These are phyloP conservation scores for Aspergillus diversus DNA, from an alignment of 495 filamentous ascomycete species.

Conservation along the genomic window DNA sequence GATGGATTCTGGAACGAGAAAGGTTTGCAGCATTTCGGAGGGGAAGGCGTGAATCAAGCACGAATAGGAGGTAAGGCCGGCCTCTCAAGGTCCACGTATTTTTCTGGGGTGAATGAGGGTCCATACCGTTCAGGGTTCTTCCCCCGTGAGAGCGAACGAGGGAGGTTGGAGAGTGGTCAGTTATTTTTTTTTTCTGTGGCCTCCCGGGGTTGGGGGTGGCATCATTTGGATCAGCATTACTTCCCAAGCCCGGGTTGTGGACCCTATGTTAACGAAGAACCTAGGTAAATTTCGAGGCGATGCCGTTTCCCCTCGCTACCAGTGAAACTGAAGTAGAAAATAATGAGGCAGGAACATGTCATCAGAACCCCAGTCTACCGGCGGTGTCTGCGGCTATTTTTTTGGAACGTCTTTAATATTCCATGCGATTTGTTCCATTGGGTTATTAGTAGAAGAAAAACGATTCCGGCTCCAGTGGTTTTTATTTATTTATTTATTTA, in stretches of 20 bases:
- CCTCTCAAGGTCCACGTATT: not conserved
- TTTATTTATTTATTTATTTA: not conserved
- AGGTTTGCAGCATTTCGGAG: not conserved
- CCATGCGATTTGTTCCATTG: not conserved
- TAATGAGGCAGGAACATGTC: conserved; percentile 3
- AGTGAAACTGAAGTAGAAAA: not conserved
- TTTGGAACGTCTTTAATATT: not conserved
- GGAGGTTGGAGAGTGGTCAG: too few relatives aligned
- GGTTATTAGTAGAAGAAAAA: not conserved
- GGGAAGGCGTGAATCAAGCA: not conserved
- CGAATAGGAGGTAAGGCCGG: conserved; percentile 2
- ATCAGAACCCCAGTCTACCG: not conserved
- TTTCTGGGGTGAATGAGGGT: not conserved
- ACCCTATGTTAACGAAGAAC: not conserved
- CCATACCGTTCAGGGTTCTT: not conserved
- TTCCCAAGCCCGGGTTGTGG: not conserved
- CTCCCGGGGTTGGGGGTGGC: not conserved
- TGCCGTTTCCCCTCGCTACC: not conserved
- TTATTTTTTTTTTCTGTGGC: too few relatives aligned
- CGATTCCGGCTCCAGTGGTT: not conserved
- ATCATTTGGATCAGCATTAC: not conserved
- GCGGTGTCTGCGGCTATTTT: conserved; percentile 8
- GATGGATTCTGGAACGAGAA: conserved; percentile 13
- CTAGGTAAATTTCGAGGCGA: not conserved
- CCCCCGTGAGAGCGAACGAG: not conserved